Conservation (phyloP, 768 basidiomycete genomes). For the Scleroderma bovista region DNA sequence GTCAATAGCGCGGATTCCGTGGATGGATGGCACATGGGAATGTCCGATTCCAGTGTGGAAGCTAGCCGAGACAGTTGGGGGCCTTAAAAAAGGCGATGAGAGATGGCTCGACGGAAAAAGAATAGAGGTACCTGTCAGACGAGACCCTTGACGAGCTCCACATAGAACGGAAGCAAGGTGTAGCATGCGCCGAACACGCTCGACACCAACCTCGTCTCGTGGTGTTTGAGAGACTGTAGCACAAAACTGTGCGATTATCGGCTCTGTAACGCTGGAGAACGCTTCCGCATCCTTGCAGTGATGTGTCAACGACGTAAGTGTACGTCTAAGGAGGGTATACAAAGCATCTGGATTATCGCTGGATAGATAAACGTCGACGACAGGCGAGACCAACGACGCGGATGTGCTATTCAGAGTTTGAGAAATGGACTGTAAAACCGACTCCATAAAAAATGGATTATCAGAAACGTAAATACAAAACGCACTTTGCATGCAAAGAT, state of each 20-base stretch:
- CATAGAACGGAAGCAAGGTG: slow-evolving; percentile 53
- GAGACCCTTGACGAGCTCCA: slow-evolving; percentile 67
- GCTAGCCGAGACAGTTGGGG: slow-evolving; percentile 34
- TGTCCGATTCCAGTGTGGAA: slow-evolving; percentile 18
- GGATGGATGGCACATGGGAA: slow-evolving; percentile 23
- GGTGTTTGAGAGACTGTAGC: slow-evolving; percentile 3
- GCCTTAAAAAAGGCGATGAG: not conserved
- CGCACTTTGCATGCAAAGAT: slow-evolving; percentile 75
- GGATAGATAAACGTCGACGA: slow-evolving; percentile 53
- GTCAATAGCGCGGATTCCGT: slow-evolving; percentile 29
- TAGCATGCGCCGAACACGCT: slow-evolving; percentile 45
- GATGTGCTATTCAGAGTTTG: slow-evolving; percentile 78
- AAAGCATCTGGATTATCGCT: slow-evolving; percentile 36
- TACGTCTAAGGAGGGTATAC: slow-evolving; percentile 58
- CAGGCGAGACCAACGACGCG: slow-evolving; percentile 50
- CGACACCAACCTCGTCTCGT: slow-evolving; percentile 17
- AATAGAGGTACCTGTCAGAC: slow-evolving; percentile 49
- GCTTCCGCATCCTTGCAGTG: slow-evolving; percentile 70
- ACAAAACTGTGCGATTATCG: slow-evolving; percentile 41
- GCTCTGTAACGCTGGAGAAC: slow-evolving; percentile 52
- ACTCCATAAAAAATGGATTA: not conserved
- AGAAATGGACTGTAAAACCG: slow-evolving; percentile 78
- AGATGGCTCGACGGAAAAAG: not conserved
- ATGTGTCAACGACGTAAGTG: slow-evolving; percentile 77
- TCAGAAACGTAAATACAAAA: slow-evolving; percentile 2